Evolutionary conservation across 306 rosid species (phyloP), one percentile per base, ranked within the genome.

Genomic region (Argentina anserina): DNA sequence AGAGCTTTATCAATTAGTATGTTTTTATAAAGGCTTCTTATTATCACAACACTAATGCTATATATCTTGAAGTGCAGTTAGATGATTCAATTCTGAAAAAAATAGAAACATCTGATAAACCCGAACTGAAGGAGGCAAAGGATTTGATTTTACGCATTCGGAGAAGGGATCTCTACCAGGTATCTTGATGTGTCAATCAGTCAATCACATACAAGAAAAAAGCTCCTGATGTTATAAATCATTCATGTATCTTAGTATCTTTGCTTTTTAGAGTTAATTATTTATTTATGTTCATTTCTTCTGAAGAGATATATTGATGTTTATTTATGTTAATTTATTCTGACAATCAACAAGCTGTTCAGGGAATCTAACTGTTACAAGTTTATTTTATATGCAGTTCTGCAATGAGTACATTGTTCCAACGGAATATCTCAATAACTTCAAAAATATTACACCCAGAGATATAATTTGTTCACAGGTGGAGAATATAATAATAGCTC

Each of bases 391-490:
- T 33, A 40, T 52, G 83, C 90, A 94, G 98, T 94, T 86, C 75
- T 91, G 97, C 75, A 91, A 89, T 42, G 91, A 94, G 76, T 91
- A 83, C 80, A 83, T 92, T 41, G 98, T 94, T 69, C 97, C 95
- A 23, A 94, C 81, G 83, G 87, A 86, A 73, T 79, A 77, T 70
- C 74, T 94, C 65, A 85, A 85, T 56, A 53, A 89, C 78, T 91
- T 91, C 81, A 89, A 86, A 75, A 81, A 73, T 25, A 84, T 94
- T 75, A 94, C 98, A 63, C 82, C 94, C 25, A 83, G 85, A 76
- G 98, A 94, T 76, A 94, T 94, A 78, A 83, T 89, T 72, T 94
- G 98, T 80, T 86, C 96, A 15, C 96, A 94, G 98, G 98, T 93
- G 68, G 55, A n/a, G 21, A 23, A 66, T 69, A 18, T 33, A n/a